phyloP scores from a whole-genome alignment of 169 alveolate genomes.

The Plasmodium relictum region DNA sequence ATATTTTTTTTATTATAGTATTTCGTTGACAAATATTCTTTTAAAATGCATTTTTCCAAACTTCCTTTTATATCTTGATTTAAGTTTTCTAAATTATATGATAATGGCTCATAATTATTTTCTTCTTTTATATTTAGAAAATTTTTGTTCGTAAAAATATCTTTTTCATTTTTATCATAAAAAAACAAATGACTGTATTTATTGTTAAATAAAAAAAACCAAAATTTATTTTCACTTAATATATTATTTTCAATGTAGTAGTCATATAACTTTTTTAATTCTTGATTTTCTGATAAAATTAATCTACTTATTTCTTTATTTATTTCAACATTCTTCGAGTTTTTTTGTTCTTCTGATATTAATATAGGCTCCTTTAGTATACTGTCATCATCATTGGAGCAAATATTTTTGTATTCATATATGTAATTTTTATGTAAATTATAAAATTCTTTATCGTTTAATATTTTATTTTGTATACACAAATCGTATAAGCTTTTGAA shows the following conservation, averaged over 20 bases:
- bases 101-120: constrained; percentile 22
- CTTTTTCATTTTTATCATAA: constrained; percentile 73
- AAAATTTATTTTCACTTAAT: constrained; percentile 49
- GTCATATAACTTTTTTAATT: constrained; percentile 60
- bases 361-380: constrained; percentile 58
- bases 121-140: constrained; percentile 34
- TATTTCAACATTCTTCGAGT: constrained; percentile 50
- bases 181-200: constrained; percentile 71
- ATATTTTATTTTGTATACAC: constrained; percentile 63
- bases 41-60: constrained; percentile 62
- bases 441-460: constrained; percentile 54
- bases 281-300: constrained; percentile 47
- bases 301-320: constrained; percentile 54
- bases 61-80: constrained; percentile 75
- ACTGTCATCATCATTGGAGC: constrained; percentile 7
- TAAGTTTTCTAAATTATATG: constrained; percentile 55
- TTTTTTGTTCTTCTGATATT: constrained; percentile 66
- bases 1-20: constrained; percentile 33
- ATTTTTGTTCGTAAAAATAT: constrained; percentile 37
- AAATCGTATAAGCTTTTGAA: constrained; percentile 40
- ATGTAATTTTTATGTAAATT: constrained; percentile 47
- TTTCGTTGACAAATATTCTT: constrained; percentile 56
- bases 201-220: constrained; percentile 69
- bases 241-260: constrained; percentile 65
- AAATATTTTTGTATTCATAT: constrained; percentile 33